Percentiles rank a stretch among this genome's conserved stretches.
phyloP scores from a whole-genome alignment of 2,329 filamentous ascomycete species.

The Tolypocladium album region DNA sequence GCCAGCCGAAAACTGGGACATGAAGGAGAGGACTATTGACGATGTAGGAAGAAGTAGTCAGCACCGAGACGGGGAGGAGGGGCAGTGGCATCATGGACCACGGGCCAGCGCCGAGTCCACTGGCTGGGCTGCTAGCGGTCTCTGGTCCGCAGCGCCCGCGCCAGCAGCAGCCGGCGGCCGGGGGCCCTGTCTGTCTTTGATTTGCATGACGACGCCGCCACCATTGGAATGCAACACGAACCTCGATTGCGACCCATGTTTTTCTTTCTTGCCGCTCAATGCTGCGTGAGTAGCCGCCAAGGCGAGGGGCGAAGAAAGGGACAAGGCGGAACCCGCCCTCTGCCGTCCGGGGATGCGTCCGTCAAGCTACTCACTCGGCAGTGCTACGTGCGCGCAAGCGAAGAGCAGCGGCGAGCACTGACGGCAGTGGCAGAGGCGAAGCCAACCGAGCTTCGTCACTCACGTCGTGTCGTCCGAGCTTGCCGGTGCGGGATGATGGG shows the following conservation, averaged over 20 bases:
- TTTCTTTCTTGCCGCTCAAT: background rate
- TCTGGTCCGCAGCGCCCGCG: background rate
- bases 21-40: constrained; percentile 69
- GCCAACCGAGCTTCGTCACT: background rate
- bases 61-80: background rate
- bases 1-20: constrained; percentile 62
- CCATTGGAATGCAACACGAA: constrained; percentile 24
- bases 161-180: background rate
- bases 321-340: background rate
- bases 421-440: background rate
- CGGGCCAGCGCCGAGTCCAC: background rate
- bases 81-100: constrained; percentile 2
- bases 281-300: background rate
- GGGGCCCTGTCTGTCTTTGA: constrained; percentile 3
- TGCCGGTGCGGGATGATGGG: background rate
- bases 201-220: background rate
- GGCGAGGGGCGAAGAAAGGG: background rate
- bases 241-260: constrained; percentile 46
- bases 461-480: background rate
- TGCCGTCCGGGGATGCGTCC: background rate
- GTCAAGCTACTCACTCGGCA: background rate
- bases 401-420: background rate
- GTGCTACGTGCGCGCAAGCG: background rate
- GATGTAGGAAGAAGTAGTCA: background rate
- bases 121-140: background rate